phyloP scores from a whole-genome alignment of 1,139 yeast species.

The Pichia sp. region DNA sequence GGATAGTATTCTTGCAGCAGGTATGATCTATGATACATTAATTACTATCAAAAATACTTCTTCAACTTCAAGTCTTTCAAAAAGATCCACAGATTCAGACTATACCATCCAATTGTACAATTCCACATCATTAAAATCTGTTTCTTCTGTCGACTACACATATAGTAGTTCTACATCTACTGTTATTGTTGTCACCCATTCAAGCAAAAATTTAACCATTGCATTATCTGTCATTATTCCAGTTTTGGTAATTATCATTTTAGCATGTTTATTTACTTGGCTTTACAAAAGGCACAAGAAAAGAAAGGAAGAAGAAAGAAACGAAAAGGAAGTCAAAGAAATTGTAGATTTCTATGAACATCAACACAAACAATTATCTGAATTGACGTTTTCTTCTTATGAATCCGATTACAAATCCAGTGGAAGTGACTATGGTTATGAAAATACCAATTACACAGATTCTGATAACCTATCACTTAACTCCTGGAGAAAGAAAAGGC shows the following conservation, averaged over 20 bases:
- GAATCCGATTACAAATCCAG: constrained; percentile 22
- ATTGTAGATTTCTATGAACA: constrained; percentile 33
- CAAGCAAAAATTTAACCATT: constrained; percentile 28
- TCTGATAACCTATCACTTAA: constrained; percentile 46
- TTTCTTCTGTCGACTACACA: constrained; percentile 30
- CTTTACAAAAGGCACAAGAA: constrained; percentile 28
- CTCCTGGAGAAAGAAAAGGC: constrained; percentile 54
- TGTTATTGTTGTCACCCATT: constrained; percentile 5
- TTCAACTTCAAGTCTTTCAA: background rate
- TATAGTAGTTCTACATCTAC: constrained; percentile 7
- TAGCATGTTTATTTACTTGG: constrained; percentile 21
- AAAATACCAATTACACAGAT: constrained; percentile 30
- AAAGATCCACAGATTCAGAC: background rate
- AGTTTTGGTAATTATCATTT: constrained; percentile 26
- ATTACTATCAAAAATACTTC: constrained; percentile 17
- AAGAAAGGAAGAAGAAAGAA: constrained; percentile 27
- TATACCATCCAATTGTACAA: constrained; percentile 31
- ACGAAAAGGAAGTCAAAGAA: constrained; percentile 31
- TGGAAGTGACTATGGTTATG: constrained; percentile 17
- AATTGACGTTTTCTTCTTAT: constrained; percentile 24
- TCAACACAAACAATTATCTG: constrained; percentile 20
- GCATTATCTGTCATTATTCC: constrained; percentile 34
- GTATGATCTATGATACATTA: constrained; percentile 12
- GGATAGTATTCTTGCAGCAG: constrained; percentile 11
- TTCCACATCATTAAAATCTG: constrained; percentile 26